phyloP scores from a whole-genome alignment of 2,329 filamentous ascomycete species.

The Fusarium sp. region DNA sequence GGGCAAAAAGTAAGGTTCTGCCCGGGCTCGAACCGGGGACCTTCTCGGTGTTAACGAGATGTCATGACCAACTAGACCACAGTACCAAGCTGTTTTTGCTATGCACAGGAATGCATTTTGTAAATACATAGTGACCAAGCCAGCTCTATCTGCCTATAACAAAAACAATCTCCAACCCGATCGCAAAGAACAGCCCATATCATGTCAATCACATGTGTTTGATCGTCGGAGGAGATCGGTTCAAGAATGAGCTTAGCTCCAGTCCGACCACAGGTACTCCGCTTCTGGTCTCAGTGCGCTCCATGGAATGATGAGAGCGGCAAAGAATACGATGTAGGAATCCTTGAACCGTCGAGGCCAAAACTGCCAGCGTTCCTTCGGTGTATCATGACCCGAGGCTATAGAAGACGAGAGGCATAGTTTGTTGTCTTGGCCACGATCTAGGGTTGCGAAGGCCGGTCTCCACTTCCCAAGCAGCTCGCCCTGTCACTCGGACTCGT shows the following conservation, averaged over 20 bases:
- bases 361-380: too few species aligned
- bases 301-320: not conserved
- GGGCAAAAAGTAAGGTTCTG: not conserved
- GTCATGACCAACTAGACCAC: not conserved
- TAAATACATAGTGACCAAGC: too few species aligned
- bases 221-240: too few species aligned
- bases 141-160: too few species aligned
- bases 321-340: not conserved
- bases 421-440: not conserved
- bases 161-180: not conserved
- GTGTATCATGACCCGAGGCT: too few species aligned
- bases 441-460: not conserved
- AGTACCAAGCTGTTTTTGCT: not conserved
- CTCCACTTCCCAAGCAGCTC: not conserved
- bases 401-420: not conserved
- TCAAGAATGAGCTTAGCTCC: too few species aligned
- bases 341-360: fast-evolving
- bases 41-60: not conserved
- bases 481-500: not conserved
- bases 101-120: too few species aligned
- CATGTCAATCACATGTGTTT: fast-evolving
- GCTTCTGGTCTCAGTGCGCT: not conserved
- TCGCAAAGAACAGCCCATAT: not conserved
- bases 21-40: not conserved
- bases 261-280: too few species aligned